Percentiles rank a stretch among this genome's conserved stretches.
These are phyloP conservation scores for Pythium pectinolyticum DNA, from an alignment of 352 stramenopile species.

Conservation along the genomic window DNA sequence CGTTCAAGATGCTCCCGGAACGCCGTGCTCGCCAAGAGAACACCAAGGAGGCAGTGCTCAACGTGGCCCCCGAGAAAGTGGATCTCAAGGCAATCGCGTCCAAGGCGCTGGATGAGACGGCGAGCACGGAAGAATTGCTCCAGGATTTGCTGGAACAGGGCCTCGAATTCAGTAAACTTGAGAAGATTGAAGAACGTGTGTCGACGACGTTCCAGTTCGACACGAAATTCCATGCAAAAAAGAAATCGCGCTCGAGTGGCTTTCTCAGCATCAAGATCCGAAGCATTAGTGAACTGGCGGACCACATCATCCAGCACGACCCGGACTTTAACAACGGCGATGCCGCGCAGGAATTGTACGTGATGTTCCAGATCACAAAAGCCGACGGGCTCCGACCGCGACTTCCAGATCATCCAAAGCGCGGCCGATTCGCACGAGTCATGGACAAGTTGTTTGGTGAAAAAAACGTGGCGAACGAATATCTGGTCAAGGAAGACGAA, in stretches of 20 bases:
- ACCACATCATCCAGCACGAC: conserved; percentile 34
- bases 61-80: conserved; percentile 48
- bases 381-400: conserved; percentile 21
- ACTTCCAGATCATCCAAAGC: conserved; percentile 9
- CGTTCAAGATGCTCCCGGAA: conserved; percentile 53
- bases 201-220: conserved; percentile 32
- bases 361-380: conserved; percentile 47
- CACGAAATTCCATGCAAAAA: conserved; percentile 30
- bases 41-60: conserved; percentile 48
- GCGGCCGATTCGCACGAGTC: conserved; percentile 7
- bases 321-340: conserved; percentile 32
- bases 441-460: conserved; percentile 33
- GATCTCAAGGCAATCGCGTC: conserved; percentile 47
- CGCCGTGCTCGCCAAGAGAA: conserved; percentile 32
- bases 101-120: conserved; percentile 41
- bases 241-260: conserved; percentile 29
- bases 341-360: conserved; percentile 44
- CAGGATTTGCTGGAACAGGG: conserved; percentile 41
- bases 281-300: conserved; percentile 43
- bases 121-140: conserved; percentile 51
- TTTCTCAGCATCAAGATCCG: conserved; percentile 43
- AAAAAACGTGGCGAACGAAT: conserved; percentile 18
- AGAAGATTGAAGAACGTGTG: conserved; percentile 34
- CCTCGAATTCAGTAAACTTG: conserved; percentile 52
- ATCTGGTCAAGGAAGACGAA: conserved; percentile 36